Base-by-base conservation (phyloP, 2,329 filamentous ascomycete species). In the Colletotrichum tanaceti region DNA sequence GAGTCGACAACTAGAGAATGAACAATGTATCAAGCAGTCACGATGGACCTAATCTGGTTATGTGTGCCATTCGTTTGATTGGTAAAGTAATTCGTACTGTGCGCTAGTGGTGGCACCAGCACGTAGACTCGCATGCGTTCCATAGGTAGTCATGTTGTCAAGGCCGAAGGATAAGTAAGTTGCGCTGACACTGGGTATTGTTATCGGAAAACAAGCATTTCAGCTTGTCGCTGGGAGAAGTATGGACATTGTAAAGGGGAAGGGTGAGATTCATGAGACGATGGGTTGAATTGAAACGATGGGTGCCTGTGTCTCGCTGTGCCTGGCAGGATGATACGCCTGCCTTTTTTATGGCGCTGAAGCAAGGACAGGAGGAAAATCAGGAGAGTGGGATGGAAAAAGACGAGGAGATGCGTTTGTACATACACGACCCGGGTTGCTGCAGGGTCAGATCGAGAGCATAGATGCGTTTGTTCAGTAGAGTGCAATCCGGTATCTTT, bases 1-100 rank as follows among this genome's bases (percentile, higher is more conserved):
- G 47, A 68, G 54, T 50, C 28, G 24, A 49, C n/a, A 43, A 28
- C 47, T 55, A 65, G 61, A 58, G 41, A 68, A 59, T 65, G 41
- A 39, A 59, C 47, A n/a, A 60, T 35, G 4, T 65, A 47, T 68
- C 47, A n/a, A 44, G 18, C 18, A 38, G 32, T 22, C 43, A 22
- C 35, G 5, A 10, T 38, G 32, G n/a, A 5, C 6, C 32, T 20
- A 6, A 14, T 20, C n/a, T 6, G 20, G 10, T 22, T 22, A 22
- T 22, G 44, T 46, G 44, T 22, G n/a, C n/a, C 3, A 6, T 38
- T 16, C 14, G 6, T 54, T 1, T 3, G 14, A 4, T 13, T 4
- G 35, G 13, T 20, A 20, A 5, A 10, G 3, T 20, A 20, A 5
- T 10, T 39, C 6, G 11, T 2, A 18, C 13, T 22, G 35, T 49